These are phyloP conservation scores for Tetrahymena elliotti DNA, from an alignment of 73 alveolate species.

Conservation along the genomic window DNA sequence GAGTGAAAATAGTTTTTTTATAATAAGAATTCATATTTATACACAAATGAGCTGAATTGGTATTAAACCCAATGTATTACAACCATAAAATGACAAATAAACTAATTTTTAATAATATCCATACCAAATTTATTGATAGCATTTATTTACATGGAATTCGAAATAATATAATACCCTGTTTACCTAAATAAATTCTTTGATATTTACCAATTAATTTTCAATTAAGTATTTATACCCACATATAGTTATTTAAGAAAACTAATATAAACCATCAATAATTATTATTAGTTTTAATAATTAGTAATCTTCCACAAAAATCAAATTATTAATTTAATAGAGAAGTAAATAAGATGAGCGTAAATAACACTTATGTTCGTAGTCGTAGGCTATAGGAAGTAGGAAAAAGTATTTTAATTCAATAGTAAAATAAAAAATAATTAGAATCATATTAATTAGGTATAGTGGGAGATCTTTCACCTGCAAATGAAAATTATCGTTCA, in stretches of 20 bases:
- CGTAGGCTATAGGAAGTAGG: not conserved
- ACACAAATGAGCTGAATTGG: not conserved
- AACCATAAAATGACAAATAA: not conserved
- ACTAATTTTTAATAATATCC: not conserved
- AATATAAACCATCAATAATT: not conserved
- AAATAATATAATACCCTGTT: not conserved
- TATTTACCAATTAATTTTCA: not conserved
- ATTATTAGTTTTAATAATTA: not conserved
- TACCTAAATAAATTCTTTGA: not conserved
- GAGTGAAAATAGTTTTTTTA: no score
- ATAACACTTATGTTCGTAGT: not conserved
- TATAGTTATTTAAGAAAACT: not conserved
- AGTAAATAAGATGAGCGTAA: not conserved
- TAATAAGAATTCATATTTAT: no score
- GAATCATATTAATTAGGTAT: not conserved
- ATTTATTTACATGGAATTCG: not conserved
- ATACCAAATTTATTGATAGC: not conserved
- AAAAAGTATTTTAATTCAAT: not conserved
- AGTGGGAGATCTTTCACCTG: not conserved
- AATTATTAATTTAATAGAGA: not conserved
- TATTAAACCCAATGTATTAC: not conserved
- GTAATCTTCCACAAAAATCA: not conserved
- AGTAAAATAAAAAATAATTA: not conserved
- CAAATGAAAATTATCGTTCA: not conserved
- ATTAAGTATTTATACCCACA: not conserved